Evolutionary conservation across 2,329 filamentous ascomycete species (phyloP), one percentile per base, ranked within the genome.

Genomic region (Trichoderma arundinaceum): DNA sequence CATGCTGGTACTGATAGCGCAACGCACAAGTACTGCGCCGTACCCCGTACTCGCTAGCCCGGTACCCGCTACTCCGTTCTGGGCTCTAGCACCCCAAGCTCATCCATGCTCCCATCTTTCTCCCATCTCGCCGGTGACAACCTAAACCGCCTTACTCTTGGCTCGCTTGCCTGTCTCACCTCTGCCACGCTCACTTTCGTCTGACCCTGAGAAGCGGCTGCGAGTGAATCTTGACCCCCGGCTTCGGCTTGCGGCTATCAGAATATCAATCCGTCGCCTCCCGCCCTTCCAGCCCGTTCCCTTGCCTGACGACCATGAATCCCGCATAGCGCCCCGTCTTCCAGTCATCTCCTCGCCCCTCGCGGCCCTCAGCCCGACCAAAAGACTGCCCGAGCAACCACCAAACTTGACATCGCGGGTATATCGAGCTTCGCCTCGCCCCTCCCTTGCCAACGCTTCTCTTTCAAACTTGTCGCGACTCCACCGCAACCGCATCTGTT

Each of bases 331-430:
- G 7, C 54, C 17, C 39, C 39, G 49, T 32, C 43, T 48, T 22
- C 41, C 51, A 64, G 52, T 15, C 15, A 41, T n/a, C 8, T 39
- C 22, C 22, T 43, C 46, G 46, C 58, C 58, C 44, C 41, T 48
- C 58, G 52, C 61, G 61, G 61, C 43, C 57, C 10, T 57, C 52
- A 48, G 52, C 61, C 61, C 43, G 51, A 56, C 61, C 39, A 48
- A 33, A 57, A 39, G 39, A 57, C 53, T 57, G 33, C 58, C 46
- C 12, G 58, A 61, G 22, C 32, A 39, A 3, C 41, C 52, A 57
- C 22, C 61, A 41, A 39, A 19, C 3, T 35, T 43, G n/a, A 48
- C 43, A 39, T 38, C 33, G 52, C 32, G 19, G 43, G 32, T 57
- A 19, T 13, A 10, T 32, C 38, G 7, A 53, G 38, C n/a, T 10